These are phyloP conservation scores for Porphyridium purpureum DNA, from an alignment of 23 red algal species.

Conservation along the genomic window DNA sequence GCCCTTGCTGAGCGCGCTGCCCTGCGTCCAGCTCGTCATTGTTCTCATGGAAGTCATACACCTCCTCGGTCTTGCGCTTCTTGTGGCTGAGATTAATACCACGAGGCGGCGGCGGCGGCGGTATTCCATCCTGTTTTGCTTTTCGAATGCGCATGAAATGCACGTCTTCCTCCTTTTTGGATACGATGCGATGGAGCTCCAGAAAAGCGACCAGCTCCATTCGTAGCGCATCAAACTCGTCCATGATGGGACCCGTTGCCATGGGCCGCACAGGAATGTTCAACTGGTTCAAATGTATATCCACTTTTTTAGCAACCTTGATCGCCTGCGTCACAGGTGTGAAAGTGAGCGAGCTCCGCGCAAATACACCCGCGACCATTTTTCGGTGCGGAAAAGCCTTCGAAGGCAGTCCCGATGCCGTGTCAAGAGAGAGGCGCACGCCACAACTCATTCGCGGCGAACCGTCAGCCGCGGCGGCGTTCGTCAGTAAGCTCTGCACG, in stretches of 20 bases:
- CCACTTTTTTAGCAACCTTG: slow-evolving; percentile 38
- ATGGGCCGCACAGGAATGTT: slow-evolving; percentile 58
- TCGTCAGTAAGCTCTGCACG: too few species aligned
- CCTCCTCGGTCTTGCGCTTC: slow-evolving; percentile 38
- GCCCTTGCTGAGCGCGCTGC: too few species aligned
- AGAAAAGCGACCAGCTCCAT: slow-evolving; percentile 55
- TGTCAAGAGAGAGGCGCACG: too few species aligned
- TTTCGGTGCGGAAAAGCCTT: slow-evolving; percentile 54
- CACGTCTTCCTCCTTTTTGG: slow-evolving; percentile 83
- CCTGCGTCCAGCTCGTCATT: too few species aligned
- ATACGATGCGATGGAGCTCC: slow-evolving; percentile 51
- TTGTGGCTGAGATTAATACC: slow-evolving; percentile 31
- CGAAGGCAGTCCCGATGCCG: too few species aligned
- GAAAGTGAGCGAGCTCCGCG: slow-evolving; percentile 51
- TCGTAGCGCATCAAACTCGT: slow-evolving; percentile 79
- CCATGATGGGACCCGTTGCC: slow-evolving; percentile 45
- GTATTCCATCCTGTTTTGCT: slow-evolving; percentile 33
- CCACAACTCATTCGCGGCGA: too few species aligned
- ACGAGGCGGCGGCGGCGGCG: slow-evolving; percentile 25
- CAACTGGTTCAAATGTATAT: slow-evolving; percentile 57
- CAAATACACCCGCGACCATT: slow-evolving; percentile 31
- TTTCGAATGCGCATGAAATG: slow-evolving; percentile 34
- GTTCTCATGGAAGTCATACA: too few species aligned
- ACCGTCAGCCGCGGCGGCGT: too few species aligned
- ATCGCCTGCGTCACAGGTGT: slow-evolving; percentile 52